These are phyloP conservation scores for Ceratocystis diversiconidia DNA, from an alignment of 2,329 filamentous ascomycete genomes.

Conservation along the genomic window DNA sequence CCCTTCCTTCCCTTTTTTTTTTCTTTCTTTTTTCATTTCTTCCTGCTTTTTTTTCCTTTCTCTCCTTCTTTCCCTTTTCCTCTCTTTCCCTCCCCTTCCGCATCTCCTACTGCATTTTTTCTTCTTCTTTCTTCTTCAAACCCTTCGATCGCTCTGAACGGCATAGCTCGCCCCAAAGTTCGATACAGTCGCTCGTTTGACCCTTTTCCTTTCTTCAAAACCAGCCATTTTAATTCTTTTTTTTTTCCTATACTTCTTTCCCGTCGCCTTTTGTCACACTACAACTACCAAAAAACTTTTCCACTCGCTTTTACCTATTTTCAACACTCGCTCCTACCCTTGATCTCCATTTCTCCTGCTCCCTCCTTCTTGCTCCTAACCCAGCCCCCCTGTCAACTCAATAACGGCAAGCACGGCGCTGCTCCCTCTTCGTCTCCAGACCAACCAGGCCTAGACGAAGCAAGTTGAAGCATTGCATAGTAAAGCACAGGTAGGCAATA, in stretches of 20 bases:
- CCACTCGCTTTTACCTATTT: neutral
- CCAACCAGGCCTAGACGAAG: neutral
- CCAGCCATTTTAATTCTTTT: constrained; percentile 4
- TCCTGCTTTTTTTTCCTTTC: neutral
- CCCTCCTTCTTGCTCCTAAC: neutral
- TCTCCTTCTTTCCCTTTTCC: neutral
- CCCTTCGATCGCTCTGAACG: neutral
- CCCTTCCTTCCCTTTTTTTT: neutral
- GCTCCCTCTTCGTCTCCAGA: constrained; percentile 5
- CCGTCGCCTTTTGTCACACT: neutral
- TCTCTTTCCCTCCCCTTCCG: neutral
- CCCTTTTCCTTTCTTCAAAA: neutral
- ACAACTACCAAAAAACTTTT: neutral
- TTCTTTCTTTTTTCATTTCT: neutral
- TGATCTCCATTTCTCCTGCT: neutral
- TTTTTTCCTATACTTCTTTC: constrained; percentile 1
- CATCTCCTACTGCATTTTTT: constrained; percentile 2
- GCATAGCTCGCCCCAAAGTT: neutral
- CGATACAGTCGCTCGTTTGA: constrained; percentile 17
- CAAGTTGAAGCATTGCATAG: neutral
- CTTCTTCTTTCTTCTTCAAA: neutral
- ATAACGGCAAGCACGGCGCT: constrained; percentile 7
- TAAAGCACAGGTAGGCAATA: too few species aligned
- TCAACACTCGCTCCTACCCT: neutral
- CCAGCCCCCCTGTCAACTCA: neutral